These are phyloP conservation scores for Suaeda aralocaspica DNA, from an alignment of 148 eudicot species.

Conservation along the genomic window DNA sequence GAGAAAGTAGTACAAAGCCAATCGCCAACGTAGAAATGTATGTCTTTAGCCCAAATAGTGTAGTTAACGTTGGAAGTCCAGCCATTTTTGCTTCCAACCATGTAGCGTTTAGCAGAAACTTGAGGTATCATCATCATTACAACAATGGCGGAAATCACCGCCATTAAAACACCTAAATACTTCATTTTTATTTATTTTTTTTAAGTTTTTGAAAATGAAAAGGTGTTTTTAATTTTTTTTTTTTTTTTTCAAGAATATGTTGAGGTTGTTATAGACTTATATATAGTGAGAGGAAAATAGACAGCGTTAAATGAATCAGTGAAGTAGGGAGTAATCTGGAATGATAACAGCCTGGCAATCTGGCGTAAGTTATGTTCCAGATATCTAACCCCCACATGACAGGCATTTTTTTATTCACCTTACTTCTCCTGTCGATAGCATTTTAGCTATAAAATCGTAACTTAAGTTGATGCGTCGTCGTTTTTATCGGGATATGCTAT, in stretches of 20 bases:
- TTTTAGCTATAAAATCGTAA: too few relatives aligned
- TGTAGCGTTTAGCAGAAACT: slow-evolving; percentile 42
- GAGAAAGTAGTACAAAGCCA: slow-evolving; percentile 62
- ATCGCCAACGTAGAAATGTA: slow-evolving; percentile 55
- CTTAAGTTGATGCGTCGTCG: too few relatives aligned
- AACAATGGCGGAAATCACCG: slow-evolving; percentile 26
- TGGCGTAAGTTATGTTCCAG: slow-evolving; percentile 11
- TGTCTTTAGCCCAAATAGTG: slow-evolving; percentile 60
- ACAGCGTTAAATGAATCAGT: background rate
- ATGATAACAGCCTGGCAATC: slow-evolving; percentile 7
- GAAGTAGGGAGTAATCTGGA: background rate
- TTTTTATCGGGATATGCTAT: too few relatives aligned
- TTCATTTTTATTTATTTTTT: too few relatives aligned
- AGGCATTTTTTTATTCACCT: background rate
- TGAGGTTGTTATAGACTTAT: background rate
- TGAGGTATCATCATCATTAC: slow-evolving; percentile 41
- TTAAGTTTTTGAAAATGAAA: background rate
- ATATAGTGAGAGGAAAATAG: background rate
- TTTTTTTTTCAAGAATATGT: too few relatives aligned
- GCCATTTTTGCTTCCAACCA: slow-evolving; percentile 50
- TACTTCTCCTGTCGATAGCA: too few relatives aligned
- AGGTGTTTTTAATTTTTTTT: too few relatives aligned
- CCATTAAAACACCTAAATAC: slow-evolving; percentile 16
- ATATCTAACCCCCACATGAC: slow-evolving; percentile 16
- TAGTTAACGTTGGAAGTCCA: slow-evolving; percentile 63